A percentile compares a stretch with the other conserved stretches of the same genome.
Conservation (phyloP, 2,329 filamentous ascomycete genomes). For the Penicillium sp. region DNA sequence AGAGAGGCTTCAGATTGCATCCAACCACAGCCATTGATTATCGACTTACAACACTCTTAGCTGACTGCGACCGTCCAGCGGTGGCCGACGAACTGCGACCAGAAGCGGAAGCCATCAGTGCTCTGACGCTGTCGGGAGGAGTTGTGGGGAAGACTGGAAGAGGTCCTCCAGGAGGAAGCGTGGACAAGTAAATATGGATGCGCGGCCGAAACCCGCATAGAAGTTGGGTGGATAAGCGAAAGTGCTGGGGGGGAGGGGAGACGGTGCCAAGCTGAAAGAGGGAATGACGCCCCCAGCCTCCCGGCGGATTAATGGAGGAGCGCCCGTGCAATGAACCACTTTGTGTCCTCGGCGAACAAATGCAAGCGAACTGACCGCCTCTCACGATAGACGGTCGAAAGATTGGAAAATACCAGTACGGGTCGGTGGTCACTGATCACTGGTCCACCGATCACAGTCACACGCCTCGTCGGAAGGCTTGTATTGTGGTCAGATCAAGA, state of each 20-base stretch:
- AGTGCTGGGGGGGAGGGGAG: slow-evolving; percentile 2
- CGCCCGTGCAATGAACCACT: background rate
- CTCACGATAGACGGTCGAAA: too few species aligned
- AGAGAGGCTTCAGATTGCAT: background rate
- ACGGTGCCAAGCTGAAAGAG: slow-evolving; percentile 8
- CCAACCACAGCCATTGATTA: background rate
- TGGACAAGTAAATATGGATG: slow-evolving; percentile 39
- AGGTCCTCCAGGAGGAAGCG: slow-evolving; percentile 50
- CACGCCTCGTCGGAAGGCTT: background rate
- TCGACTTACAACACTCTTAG: slow-evolving; percentile 52
- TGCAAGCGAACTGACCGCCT: background rate
- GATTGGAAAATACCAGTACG: too few species aligned
- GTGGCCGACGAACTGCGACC: slow-evolving; percentile 61
- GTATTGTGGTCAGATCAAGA: background rate
- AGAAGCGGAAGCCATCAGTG: slow-evolving; percentile 50
- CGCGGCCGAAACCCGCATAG: slow-evolving; percentile 24
- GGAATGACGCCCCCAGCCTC: slow-evolving; percentile 12
- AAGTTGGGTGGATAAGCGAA: slow-evolving; percentile 7
- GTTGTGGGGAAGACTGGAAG: slow-evolving; percentile 31
- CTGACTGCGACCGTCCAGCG: slow-evolving; percentile 56
- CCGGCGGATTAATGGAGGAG: background rate
- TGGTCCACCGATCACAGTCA: too few species aligned
- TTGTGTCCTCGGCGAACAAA: background rate
- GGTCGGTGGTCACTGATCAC: too few species aligned
- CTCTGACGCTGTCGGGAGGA: slow-evolving; percentile 11